Evolutionary conservation across 495 filamentous ascomycete species (phyloP), one percentile per base, ranked within the genome.

Genomic region (Penicillium dipodomyicola): DNA sequence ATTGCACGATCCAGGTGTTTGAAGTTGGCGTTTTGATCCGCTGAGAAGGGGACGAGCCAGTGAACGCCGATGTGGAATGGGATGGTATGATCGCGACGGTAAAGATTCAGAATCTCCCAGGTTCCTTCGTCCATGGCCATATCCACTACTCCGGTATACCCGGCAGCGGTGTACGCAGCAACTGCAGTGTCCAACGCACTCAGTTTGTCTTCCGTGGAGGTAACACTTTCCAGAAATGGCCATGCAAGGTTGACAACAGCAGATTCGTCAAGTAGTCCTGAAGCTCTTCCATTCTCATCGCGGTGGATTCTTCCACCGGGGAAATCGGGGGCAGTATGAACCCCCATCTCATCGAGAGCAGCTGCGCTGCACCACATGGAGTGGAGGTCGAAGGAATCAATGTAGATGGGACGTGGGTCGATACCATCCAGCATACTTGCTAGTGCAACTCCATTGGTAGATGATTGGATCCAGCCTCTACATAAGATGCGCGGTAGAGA

Each of bases 101-200:
- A 72, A 20, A 68, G 59, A 10, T 80, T 75, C 32, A 88, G 59
- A 29, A 82, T 75, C 15, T 81, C 78, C 84, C 84, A 87, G 22
- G 73, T 72, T 9, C 72, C 73, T 29, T 86, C 79, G 41, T 87
- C 82, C 84, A 87, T 87, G n/a, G 84, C 84, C 83, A 88, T 87
- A 58, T 88, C 85, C 0, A 88, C 74, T 53, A 84, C 51, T 0
- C 85, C 84, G 2, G 85, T 87, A 56, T 85, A 86, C 3, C 84
- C 84, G 4, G 72, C 72, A 0, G 74, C 71, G 32, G 78, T 78
- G 60, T 86, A 87, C 10, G 77, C 72, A 5, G 57, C 42, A 14
- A 84, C 72, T 0, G 83, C 84, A 0, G 69, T 67, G 37, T 69
- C 65, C 46, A 87, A 64, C 0, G 82, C 78, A n/a, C 58, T 67